Base-by-base conservation (phyloP, 2,329 filamentous ascomycete species). In the Escovopsis sp. region DNA sequence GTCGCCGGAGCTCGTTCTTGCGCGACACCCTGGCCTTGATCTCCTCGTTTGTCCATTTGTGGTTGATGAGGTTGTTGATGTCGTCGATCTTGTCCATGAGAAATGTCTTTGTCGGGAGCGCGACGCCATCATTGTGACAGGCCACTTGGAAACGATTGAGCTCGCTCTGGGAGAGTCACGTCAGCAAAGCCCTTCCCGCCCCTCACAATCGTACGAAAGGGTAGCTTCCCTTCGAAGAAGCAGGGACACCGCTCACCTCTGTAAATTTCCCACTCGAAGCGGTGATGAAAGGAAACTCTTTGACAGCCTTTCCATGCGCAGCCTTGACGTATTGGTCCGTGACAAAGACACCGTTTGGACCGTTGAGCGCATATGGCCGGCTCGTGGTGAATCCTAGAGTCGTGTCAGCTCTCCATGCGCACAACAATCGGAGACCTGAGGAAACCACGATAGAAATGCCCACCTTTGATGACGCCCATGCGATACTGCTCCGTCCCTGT, bases 281-380 rank as follows among this genome's bases (percentile, higher is more conserved):
- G 42, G 79, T 79, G 41, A 90, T 79, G 56, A 96, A 94, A 4
- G 87, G 86, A 60, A 86, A 94, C 26, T 87, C 76, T 53, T 79
- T 80, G 50, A 85, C 72, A 0, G 81, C 70, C 48, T 87, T 86
- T 31, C 90, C 90, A 52, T 93, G 81, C 7, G 84, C 76, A 29
- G 83, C 76, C 36, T 78, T 64, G 23, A 83, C 74, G 52, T 96
- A 94, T 53, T 87, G 79, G 41, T 93, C 85, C 0, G 86, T 93
- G 23, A 82, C 72, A 48, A 94, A 81, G 4, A 67, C 66, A 42
- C 85, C 80, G 27, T 84, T 82, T 39, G 81, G 80, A 3, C 72
- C 79, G 43, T 79, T 75, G 51, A 96, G 76, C 2, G 83, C 79
- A 56, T 96, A 98, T 1, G 86, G 80, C 41, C 76, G 79, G 45